Evolutionary conservation across 257 asterid species (phyloP).

Genomic region (Solanum chiquidenum): DNA sequence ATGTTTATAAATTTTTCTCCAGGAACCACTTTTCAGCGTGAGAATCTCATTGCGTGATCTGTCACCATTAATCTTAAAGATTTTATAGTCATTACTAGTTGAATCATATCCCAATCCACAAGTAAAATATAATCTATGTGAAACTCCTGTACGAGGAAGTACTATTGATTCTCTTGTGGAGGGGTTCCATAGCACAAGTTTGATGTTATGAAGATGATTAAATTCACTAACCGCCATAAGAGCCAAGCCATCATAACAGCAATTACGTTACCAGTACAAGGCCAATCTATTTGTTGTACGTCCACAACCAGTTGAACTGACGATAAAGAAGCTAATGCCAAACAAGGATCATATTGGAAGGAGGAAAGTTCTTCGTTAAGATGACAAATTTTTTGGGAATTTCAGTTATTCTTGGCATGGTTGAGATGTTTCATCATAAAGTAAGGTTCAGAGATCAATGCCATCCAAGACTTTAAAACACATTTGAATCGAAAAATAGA

Average conservation of each 20-base stretch:
- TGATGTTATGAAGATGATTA: neutral
- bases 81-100: neutral
- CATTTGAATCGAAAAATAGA: conserved; percentile 10
- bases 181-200: neutral
- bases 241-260: neutral
- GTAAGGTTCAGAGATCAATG: neutral
- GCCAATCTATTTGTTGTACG: neutral
- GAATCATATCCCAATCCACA: neutral
- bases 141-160: neutral
- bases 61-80: neutral
- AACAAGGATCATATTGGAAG: neutral
- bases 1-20: neutral
- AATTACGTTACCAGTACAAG: neutral
- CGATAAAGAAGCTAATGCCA: neutral
- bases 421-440: neutral
- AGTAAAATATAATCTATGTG: neutral
- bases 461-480: neutral
- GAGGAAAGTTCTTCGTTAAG: neutral
- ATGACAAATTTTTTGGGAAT: neutral
- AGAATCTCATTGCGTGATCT: neutral
- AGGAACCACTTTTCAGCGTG: neutral
- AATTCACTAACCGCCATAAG: neutral
- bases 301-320: neutral
- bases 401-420: neutral
- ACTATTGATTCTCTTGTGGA: neutral